Evolutionary conservation across 2,329 filamentous ascomycete species (phyloP), one percentile per base, ranked within the genome.

Genomic region (Thielaviopsis punctulata): DNA sequence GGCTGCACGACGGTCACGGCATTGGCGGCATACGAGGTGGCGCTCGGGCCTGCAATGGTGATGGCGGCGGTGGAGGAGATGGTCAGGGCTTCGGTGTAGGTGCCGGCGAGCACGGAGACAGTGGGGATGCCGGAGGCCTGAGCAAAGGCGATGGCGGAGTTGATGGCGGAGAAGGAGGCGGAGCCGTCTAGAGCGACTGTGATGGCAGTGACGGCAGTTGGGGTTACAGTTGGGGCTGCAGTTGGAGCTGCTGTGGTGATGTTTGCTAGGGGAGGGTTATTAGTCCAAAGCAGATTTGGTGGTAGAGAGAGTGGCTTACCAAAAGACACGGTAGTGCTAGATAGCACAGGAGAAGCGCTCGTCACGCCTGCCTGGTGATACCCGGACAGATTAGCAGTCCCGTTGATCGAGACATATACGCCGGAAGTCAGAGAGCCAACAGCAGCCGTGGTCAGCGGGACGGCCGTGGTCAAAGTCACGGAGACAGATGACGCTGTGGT

Each of bases 111-210:
- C 18, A 72, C 62, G 12, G 66, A 64, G 1, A 73, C 68, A 0
- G 69, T 71, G 1, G 69, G 63, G 21, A 68, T 61, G 1, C 60
- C 63, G 49, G 49, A 51, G 4, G 43, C 49, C 64, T 64, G 64
- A 1, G 71, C 71, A 25, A 67, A 68, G 3, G 64, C 60, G 18
- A 73, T 63, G 24, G 69, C 69, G 15, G 66, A 62, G 48, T 64
- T 65, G 57, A 73, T 70, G 10, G 63, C 67, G 15, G 68, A 69
- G 52, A 67, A 72, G 47, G 71, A 66, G 19, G 65, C 69, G 21
- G 62, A 66, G 25, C 67, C 67, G 56, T 71, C 68, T 1, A 63
- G 54, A 15, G 69, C 68, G 48, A 73, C 70, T 1, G 68, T 70
- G 27, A 72, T 63, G 8, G 62, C 64, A 45, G 49, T 43, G 10